Percentiles rank a stretch among this genome's conserved stretches.
These are phyloP conservation scores for Heterobasidion parviporum DNA, from an alignment of 1,284 basidiomycete genomes.

Conservation along the genomic window DNA sequence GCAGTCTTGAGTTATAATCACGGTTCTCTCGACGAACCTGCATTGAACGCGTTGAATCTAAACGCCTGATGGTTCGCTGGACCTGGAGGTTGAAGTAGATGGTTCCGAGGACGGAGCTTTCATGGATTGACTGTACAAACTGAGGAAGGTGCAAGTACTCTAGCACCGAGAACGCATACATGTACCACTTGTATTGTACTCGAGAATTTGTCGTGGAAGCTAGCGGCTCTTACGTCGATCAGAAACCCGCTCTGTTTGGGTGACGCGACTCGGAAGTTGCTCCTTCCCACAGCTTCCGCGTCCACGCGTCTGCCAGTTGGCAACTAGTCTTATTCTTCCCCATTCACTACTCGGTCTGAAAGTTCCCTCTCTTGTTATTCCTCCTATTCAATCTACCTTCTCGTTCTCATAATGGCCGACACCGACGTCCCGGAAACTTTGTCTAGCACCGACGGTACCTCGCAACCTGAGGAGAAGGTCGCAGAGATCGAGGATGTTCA, in stretches of 20 bases:
- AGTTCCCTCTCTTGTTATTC: slow-evolving; percentile 6
- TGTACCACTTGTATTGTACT: too few species aligned
- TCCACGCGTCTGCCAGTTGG: slow-evolving; percentile 9
- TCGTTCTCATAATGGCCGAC: slow-evolving; percentile 36
- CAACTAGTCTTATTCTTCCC: slow-evolving; percentile 16
- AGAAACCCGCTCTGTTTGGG: too few species aligned
- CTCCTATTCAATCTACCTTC: slow-evolving; percentile 10
- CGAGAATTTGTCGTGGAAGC: too few species aligned
- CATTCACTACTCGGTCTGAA: slow-evolving; percentile 16
- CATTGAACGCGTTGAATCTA: slow-evolving; percentile 66
- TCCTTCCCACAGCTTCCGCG: too few species aligned
- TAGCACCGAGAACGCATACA: too few species aligned
- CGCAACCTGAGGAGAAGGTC: slow-evolving; percentile 9
- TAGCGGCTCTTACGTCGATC: too few species aligned
- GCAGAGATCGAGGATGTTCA: background rate
- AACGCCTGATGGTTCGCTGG: slow-evolving; percentile 28
- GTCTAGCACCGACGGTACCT: slow-evolving; percentile 15
- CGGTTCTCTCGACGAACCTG: slow-evolving; percentile 66
- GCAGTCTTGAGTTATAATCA: slow-evolving; percentile 73
- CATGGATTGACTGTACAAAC: too few species aligned
- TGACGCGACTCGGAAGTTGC: background rate
- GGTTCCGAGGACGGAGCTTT: too few species aligned
- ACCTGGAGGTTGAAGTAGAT: too few species aligned
- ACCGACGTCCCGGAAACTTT: slow-evolving; percentile 25
- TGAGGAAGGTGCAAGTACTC: too few species aligned